phyloP scores from a whole-genome alignment of 2,329 filamentous ascomycete genomes.

The Aspergillus uvarum region DNA sequence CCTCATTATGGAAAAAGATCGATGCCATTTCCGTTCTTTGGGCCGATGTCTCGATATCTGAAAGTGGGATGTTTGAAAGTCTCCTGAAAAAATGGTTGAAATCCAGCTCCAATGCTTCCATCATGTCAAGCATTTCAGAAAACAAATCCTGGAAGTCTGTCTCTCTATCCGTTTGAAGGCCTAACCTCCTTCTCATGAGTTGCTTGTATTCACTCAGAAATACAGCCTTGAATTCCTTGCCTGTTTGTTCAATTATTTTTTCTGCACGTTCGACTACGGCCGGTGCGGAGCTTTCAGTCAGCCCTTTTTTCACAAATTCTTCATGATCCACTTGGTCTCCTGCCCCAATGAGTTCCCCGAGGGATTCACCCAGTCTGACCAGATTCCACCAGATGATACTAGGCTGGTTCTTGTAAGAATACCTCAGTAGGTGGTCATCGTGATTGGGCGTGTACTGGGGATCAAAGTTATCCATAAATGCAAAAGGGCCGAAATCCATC shows the following conservation, averaged over 20 bases:
- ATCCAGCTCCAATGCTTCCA: slow-evolving; percentile 81
- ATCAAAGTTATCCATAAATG: slow-evolving; percentile 97
- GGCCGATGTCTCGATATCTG: slow-evolving; percentile 64
- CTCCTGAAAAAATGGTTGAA: slow-evolving; percentile 93
- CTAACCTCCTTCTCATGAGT: slow-evolving; percentile 77
- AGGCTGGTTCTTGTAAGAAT: slow-evolving; percentile 91
- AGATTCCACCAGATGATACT: slow-evolving; percentile 99
- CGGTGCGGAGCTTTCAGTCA: slow-evolving; percentile 66
- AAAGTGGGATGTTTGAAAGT: slow-evolving; percentile 63
- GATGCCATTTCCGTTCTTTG: slow-evolving; percentile 63
- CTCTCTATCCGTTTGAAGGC: slow-evolving; percentile 67
- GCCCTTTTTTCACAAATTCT: slow-evolving; percentile 69
- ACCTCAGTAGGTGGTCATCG: slow-evolving; percentile 83
- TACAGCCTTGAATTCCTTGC: slow-evolving; percentile 83
- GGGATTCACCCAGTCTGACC: slow-evolving; percentile 80
- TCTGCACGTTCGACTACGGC: slow-evolving; percentile 78
- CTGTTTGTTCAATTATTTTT: slow-evolving; percentile 73
- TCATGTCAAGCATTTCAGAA: slow-evolving; percentile 75
- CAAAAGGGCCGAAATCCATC: slow-evolving; percentile 94
- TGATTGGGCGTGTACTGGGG: slow-evolving; percentile 95
- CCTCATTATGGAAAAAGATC: slow-evolving; percentile 78
- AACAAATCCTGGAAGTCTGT: slow-evolving; percentile 78
- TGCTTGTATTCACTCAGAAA: slow-evolving; percentile 89
- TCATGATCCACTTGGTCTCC: slow-evolving; percentile 70
- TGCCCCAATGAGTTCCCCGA: slow-evolving; percentile 84